Percentiles rank a stretch among this genome's conserved stretches.
Evolutionary conservation across 2,329 filamentous ascomycete genomes (phyloP).

Genomic region (Trichophyton schoenleinii): DNA sequence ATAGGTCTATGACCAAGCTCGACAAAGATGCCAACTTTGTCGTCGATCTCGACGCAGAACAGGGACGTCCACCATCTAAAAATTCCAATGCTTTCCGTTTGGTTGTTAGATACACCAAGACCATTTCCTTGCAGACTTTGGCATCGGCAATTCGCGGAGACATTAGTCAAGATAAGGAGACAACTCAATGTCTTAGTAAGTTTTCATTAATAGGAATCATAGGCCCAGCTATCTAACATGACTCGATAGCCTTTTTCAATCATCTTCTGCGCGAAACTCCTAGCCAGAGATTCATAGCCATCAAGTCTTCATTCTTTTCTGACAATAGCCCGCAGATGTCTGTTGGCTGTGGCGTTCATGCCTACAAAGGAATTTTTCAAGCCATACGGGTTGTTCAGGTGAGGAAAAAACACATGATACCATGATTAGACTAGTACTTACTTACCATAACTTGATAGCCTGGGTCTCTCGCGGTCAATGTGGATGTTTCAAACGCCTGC

Average conservation of each 20-base stretch:
- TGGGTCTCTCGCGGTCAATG: constrained; percentile 63
- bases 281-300: constrained; percentile 50
- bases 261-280: constrained; percentile 77
- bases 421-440: constrained; percentile 15
- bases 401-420: constrained; percentile 13
- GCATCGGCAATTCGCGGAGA: constrained; percentile 52
- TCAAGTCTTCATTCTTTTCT: constrained; percentile 76
- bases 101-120: constrained; percentile 51
- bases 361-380: constrained; percentile 80
- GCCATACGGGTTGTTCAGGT: constrained; percentile 65
- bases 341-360: constrained; percentile 57
- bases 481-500: constrained; percentile 81
- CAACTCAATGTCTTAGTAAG: constrained; percentile 66
- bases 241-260: constrained; percentile 58
- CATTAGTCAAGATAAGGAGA: constrained; percentile 49
- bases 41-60: constrained; percentile 62
- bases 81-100: constrained; percentile 46
- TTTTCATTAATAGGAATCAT: constrained; percentile 9
- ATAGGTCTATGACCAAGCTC: constrained; percentile 28
- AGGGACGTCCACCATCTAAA: constrained; percentile 31
- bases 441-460: constrained; percentile 30
- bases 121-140: constrained; percentile 55
- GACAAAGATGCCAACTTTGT: constrained; percentile 40
- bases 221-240: constrained; percentile 2
- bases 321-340: constrained; percentile 35